Conservation (phyloP, 371 early-diverging fungal species). For the Mucor lusitanicus region DNA sequence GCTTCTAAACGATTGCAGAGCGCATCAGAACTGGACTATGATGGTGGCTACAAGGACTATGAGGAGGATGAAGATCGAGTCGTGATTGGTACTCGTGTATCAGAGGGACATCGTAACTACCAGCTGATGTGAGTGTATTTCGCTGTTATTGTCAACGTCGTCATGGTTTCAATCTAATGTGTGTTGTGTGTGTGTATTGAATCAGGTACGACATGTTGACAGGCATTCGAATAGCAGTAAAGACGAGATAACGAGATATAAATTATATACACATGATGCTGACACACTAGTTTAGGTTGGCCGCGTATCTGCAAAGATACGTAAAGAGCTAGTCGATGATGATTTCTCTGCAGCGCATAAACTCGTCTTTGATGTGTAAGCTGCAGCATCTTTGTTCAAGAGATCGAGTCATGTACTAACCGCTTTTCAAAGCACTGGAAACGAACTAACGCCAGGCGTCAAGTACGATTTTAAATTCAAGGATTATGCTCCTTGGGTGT, state of each 20-base stretch:
- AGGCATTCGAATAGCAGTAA: conserved; percentile 86
- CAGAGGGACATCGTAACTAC: conserved; percentile 71
- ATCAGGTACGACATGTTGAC: conserved; percentile 89
- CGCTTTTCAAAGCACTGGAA: conserved; percentile 65
- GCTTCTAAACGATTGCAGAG: conserved; percentile 26
- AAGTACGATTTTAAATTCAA: conserved; percentile 98
- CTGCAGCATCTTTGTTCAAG: not conserved
- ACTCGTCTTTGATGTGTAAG: conserved; percentile 64
- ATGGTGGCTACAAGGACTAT: not conserved
- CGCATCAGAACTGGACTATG: conserved; percentile 32
- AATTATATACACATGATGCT: not conserved
- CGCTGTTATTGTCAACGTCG: not conserved
- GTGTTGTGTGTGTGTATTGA: not conserved
- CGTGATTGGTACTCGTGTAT: conserved; percentile 64
- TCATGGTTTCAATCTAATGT: not conserved
- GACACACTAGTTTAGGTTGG: conserved; percentile 23
- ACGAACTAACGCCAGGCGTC: conserved; percentile 89
- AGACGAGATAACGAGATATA: conserved; percentile 12
- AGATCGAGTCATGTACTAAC: not conserved
- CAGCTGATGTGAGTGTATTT: conserved; percentile 76
- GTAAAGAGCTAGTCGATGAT: conserved; percentile 62
- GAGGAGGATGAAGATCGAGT: conserved; percentile 56
- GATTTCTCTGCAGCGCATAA: conserved; percentile 92
- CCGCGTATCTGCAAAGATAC: conserved; percentile 85
- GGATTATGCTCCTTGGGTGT: conserved; percentile 97